phyloP scores from a whole-genome alignment of 1,284 basidiomycete species.

The Moesziomyces globuligerus region DNA sequence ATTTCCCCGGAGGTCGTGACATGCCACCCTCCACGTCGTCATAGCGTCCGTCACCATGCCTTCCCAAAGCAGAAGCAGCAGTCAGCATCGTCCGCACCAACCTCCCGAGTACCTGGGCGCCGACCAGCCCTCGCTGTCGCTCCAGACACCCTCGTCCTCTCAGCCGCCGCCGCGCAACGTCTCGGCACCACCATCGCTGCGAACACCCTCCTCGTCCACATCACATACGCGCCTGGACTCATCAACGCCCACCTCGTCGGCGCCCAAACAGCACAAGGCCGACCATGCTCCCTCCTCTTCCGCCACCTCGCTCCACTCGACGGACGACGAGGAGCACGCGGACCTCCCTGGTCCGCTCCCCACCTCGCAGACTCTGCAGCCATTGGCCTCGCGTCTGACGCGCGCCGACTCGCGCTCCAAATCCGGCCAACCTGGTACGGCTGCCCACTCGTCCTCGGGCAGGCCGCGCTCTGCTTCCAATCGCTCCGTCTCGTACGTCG shows the following conservation, averaged over 20 bases:
- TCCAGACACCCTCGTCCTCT: conserved; percentile 17
- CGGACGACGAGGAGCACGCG: conserved; percentile 30
- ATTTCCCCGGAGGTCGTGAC: conserved; percentile 5
- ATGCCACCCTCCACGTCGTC: conserved; percentile 12
- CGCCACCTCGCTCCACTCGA: conserved; percentile 13
- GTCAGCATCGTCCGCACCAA: conserved; percentile 35
- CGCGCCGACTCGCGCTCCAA: conserved; percentile 24
- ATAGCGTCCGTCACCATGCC: conserved; percentile 16
- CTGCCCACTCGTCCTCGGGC: not conserved
- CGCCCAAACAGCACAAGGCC: conserved; percentile 2
- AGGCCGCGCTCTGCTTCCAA: conserved; percentile 27
- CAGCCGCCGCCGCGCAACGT: conserved; percentile 10
- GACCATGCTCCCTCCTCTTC: conserved; percentile 5
- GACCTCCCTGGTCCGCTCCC: conserved; percentile 39
- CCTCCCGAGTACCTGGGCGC: conserved; percentile 35
- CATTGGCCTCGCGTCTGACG: conserved; percentile 27
- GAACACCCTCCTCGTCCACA: conserved; percentile 17
- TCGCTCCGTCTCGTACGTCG: conserved; percentile 29
- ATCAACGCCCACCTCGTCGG: conserved; percentile 3
- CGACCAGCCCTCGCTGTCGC: conserved; percentile 22
- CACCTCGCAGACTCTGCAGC: conserved; percentile 25
- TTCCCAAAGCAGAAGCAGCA: conserved; percentile 19
- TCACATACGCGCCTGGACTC: conserved; percentile 21
- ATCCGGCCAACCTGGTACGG: not conserved
- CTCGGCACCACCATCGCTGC: conserved; percentile 21